These are phyloP conservation scores for Hypoxylon perforatum DNA, from an alignment of 495 filamentous ascomycete genomes.

Conservation along the genomic window DNA sequence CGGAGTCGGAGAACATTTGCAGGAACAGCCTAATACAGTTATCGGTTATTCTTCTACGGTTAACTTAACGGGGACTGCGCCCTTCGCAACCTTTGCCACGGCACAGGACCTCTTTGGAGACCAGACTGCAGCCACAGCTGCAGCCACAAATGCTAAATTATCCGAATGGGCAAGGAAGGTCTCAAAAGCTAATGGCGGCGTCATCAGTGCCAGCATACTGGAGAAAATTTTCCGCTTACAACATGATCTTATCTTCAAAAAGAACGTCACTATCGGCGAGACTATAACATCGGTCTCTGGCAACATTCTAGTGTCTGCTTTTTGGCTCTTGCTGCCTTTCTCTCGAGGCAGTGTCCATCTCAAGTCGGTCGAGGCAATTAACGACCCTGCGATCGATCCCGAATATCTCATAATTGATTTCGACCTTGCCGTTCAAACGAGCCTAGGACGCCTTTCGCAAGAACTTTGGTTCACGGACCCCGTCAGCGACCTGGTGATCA, in stretches of 20 bases:
- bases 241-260: conserved; percentile 56
- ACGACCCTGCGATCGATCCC: conserved; percentile 48
- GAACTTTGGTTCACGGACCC: conserved; percentile 44
- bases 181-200: conserved; percentile 43
- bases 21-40: conserved; percentile 54
- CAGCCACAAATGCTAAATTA: conserved; percentile 31
- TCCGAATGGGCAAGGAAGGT: conserved; percentile 46
- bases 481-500: conserved; percentile 22
- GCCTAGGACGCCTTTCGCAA: conserved; percentile 38
- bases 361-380: conserved; percentile 48
- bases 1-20: conserved; percentile 62
- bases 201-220: conserved; percentile 42
- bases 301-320: conserved; percentile 45
- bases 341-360: conserved; percentile 58
- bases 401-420: conserved; percentile 49
- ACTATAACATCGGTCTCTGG: conserved; percentile 46
- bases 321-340: conserved; percentile 57
- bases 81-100: conserved; percentile 51
- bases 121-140: conserved; percentile 31
- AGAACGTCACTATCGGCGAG: conserved; percentile 56
- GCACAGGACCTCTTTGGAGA: conserved; percentile 40
- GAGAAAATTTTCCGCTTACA: conserved; percentile 54
- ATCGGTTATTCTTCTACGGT: conserved; percentile 27
- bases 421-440: conserved; percentile 45
- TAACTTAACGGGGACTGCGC: conserved; percentile 28